Base-by-base conservation (phyloP, 2,329 filamentous ascomycete genomes). In the Fusarium sp. region DNA sequence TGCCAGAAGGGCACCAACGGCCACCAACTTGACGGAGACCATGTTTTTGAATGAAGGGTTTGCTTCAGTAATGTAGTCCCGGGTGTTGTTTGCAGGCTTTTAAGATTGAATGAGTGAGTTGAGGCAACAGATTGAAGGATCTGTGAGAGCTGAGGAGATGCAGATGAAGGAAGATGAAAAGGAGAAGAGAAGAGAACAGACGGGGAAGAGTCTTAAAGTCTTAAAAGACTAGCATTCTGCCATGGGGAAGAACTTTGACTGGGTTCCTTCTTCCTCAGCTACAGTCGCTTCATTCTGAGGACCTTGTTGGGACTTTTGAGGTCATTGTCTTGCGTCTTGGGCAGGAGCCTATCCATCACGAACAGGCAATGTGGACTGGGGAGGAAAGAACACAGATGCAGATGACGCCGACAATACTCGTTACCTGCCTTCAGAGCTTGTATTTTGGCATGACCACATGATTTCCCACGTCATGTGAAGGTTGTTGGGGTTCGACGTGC, bases 21-120 rank as follows among this genome's bases (percentile, higher is more conserved):
- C 73, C 33, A 74, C 59, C 47, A 80, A 44, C 63, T 80, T 81
- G 61, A 52, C 57, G 24, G 54, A 36, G 47, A 75, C 35, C 80
- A 82, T 82, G 35, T 17, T 70, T 42, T 48, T 42, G 58, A 18
- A 12, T 33, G 44, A 35, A 22, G 7, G 9, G 14, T 14, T 20
- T 44, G 24, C 26, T 52, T 65, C 45, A 41, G 54, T 26, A n/a
- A 20, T 61, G 36, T 14, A 47, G 26, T 64, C 3, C 10, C 20
- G 28, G 22, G 13, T 7, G 20, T n/a, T 31, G 3, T 18, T n/a
- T 41, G 39, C 22, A 57, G 28, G 15, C 7, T 18, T 9, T 49
- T 20, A 12, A 28, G 47, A 36, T 7, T 54, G 52, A 22, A 18
- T 35, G 51, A n/a, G 18, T 55, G 26, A 35, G 31, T n/a, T 60